Evolutionary conservation across 805 yeast species (phyloP).

Genomic region (Cyberlindnera bimundalis): DNA sequence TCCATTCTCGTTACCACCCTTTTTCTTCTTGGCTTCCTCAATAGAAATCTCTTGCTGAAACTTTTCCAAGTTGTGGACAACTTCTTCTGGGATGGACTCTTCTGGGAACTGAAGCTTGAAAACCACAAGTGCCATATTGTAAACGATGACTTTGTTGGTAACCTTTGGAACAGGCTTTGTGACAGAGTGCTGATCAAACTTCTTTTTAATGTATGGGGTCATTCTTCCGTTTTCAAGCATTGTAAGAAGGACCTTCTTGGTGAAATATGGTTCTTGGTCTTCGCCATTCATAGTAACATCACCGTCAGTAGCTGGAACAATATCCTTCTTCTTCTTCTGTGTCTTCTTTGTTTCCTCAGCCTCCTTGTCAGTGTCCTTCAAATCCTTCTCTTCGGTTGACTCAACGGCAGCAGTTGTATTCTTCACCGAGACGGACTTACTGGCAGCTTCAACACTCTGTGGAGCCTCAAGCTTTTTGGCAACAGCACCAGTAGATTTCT

Average conservation of each 20-base stretch:
- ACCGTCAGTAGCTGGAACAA: too few species aligned
- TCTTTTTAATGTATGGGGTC: constrained; percentile 9
- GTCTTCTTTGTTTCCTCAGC: constrained; percentile 1
- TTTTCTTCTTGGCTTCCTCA: neutral
- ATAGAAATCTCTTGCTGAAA: neutral
- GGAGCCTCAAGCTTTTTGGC: too few species aligned
- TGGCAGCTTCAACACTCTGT: too few species aligned
- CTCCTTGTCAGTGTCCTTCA: neutral
- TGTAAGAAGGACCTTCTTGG: constrained; percentile 9
- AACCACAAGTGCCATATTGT: constrained; percentile 5
- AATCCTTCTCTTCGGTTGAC: neutral
- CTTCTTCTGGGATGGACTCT: constrained; percentile 2
- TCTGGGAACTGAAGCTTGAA: constrained; percentile 12
- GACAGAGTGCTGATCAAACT: constrained; percentile 9
- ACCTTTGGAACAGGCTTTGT: constrained; percentile 7
- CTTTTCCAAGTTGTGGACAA: neutral
- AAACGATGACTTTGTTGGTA: constrained; percentile 2
- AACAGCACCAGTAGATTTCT: too few species aligned
- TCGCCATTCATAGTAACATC: neutral
- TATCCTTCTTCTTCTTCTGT: neutral
- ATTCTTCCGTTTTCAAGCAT: constrained; percentile 9
- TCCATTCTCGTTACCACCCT: neutral
- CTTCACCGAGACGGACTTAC: too few species aligned
- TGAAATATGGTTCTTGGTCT: constrained; percentile 6
- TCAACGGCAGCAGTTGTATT: neutral